These are phyloP conservation scores for Schizochytrium sp. DNA, from an alignment of 108 stramenopile genomes.

Conservation along the genomic window DNA sequence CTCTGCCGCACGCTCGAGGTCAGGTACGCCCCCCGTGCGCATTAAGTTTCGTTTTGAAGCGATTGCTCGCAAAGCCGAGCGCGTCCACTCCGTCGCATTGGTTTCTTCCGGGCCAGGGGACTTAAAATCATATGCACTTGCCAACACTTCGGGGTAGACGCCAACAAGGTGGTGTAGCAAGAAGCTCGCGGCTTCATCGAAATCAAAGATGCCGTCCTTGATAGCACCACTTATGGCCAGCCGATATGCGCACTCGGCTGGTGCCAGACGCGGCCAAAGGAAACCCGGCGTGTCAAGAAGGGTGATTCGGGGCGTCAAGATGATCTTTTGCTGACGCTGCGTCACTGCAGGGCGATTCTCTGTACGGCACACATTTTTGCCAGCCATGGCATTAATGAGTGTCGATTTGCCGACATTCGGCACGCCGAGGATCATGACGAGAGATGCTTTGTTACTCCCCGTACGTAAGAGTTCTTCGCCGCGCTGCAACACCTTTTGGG, in stretches of 20 bases:
- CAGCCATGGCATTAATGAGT: not conserved
- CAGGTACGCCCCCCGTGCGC: not conserved
- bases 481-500: not conserved
- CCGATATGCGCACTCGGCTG: not conserved
- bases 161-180: not conserved
- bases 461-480: not conserved
- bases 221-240: not conserved
- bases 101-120: not conserved
- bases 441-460: not conserved
- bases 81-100: not conserved
- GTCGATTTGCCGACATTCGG: slow-evolving; percentile 1
- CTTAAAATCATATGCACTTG: not conserved
- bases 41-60: not conserved
- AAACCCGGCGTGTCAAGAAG: slow-evolving; percentile 4
- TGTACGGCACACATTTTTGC: not conserved
- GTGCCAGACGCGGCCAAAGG: not conserved
- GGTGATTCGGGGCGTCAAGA: not conserved
- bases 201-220: not conserved
- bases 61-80: not conserved
- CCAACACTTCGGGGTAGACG: not conserved
- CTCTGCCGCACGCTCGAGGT: not conserved
- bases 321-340: not conserved
- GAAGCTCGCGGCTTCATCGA: not conserved
- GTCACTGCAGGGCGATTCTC: not conserved
- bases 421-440: not conserved